phyloP scores from a whole-genome alignment of 495 filamentous ascomycete genomes.

The Rusavskia elegans region DNA sequence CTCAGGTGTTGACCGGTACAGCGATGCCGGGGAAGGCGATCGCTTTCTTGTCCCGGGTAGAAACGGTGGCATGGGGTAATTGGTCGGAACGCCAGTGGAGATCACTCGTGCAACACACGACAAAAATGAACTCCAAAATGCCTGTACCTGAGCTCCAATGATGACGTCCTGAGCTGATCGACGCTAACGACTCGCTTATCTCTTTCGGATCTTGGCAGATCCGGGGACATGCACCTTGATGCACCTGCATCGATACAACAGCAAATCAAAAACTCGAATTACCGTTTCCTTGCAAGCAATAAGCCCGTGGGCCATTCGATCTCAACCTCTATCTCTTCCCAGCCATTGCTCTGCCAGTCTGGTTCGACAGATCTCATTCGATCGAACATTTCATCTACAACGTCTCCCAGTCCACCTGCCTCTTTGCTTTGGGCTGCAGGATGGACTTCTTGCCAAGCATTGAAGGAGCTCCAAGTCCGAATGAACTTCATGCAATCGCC shows the following conservation, averaged over 20 bases:
- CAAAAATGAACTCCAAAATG: not conserved
- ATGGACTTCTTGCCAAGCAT: conserved; percentile 28
- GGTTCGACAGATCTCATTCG: conserved; percentile 3
- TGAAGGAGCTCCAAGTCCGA: conserved; percentile 39
- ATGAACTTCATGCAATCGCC: conserved; percentile 38
- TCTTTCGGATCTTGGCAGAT: too few species aligned
- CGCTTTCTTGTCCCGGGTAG: conserved; percentile 29
- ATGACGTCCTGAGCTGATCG: too few species aligned
- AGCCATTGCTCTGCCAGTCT: conserved; percentile 1
- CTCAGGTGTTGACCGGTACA: conserved; percentile 1
- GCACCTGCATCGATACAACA: too few species aligned
- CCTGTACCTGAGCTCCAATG: too few species aligned
- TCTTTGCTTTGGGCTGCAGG: not conserved
- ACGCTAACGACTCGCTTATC: too few species aligned
- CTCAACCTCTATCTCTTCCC: conserved; percentile 4
- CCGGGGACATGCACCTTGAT: too few species aligned
- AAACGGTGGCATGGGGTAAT: conserved; percentile 33
- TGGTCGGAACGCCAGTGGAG: not conserved
- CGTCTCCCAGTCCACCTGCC: conserved; percentile 2
- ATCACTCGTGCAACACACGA: not conserved
- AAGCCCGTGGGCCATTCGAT: conserved; percentile 7
- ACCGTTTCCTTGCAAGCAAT: conserved; percentile 2
- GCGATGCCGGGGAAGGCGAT: conserved; percentile 12
- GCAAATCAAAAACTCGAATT: not conserved
- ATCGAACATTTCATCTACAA: conserved; percentile 8